A percentile compares a stretch with the other conserved stretches of the same genome.
phyloP scores from a whole-genome alignment of 805 yeast genomes.

The Teunomyces atbi region DNA sequence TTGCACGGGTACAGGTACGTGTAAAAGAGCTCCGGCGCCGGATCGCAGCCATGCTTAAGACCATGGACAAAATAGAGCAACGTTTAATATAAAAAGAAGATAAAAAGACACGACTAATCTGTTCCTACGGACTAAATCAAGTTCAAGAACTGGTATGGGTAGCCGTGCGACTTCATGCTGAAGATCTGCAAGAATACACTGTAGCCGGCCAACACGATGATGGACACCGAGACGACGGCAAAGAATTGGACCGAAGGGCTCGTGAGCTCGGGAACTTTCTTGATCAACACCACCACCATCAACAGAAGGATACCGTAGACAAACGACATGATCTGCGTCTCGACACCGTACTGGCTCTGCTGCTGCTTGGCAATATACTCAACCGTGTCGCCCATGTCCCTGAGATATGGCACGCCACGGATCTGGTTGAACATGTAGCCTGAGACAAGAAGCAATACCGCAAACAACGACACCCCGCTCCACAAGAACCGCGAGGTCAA shows the following conservation, averaged over 20 bases:
- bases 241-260: slow-evolving; percentile 47
- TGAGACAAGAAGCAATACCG: slow-evolving; percentile 68
- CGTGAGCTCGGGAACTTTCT: slow-evolving; percentile 50
- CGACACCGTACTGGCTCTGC: slow-evolving; percentile 78
- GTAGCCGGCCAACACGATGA: slow-evolving; percentile 53
- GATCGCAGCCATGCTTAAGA: slow-evolving; percentile 23
- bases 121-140: slow-evolving; percentile 6
- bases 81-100: background rate
- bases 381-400: slow-evolving; percentile 32
- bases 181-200: slow-evolving; percentile 66
- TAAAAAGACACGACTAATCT: slow-evolving; percentile 18
- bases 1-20: slow-evolving; percentile 18
- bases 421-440: slow-evolving; percentile 95
- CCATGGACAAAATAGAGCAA: slow-evolving; percentile 36
- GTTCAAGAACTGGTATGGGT: slow-evolving; percentile 64
- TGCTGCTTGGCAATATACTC: slow-evolving; percentile 55
- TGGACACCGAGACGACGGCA: slow-evolving; percentile 45
- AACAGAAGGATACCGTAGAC: slow-evolving; percentile 69
- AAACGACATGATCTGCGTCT: slow-evolving; percentile 81
- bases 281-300: slow-evolving; percentile 55
- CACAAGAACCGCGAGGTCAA: slow-evolving; percentile 60
- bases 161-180: slow-evolving; percentile 67
- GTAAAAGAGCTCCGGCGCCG: slow-evolving; percentile 32
- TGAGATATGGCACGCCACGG: slow-evolving; percentile 66
- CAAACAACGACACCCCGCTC: slow-evolving; percentile 65